Evolutionary conservation across 768 basidiomycete genomes (phyloP), one percentile per base, ranked within the genome.

Genomic region (Fibroporia radiculosa): DNA sequence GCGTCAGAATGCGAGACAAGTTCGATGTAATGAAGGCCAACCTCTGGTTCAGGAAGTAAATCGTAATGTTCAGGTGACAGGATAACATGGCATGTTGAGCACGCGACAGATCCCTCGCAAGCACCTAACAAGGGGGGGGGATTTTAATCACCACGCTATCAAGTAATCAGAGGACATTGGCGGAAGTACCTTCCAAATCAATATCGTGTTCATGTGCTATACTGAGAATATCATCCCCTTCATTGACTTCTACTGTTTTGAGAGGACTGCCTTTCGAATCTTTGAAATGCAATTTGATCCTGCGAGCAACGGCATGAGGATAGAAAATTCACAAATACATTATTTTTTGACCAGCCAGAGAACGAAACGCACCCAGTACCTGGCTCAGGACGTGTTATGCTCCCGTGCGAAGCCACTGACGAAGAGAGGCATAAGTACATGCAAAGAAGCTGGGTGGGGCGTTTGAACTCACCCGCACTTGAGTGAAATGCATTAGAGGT

Each of bases 21-120:
- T 7, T 39, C 11, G 12, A 26, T 22, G 19, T 7, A 8, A 23
- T 19, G 18, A 19, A 24, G 19, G 34, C 38, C 53, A 20, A 58
- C 59, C 54, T 59, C 87, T 3, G 95, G 93, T 58, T 98, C 95
- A 1, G 89, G 84, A 2, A 98, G 74, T 37, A 75, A 61, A 62
- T 97, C 89, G 61, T 93, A 97, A 48, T 82, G 72, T 56, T 92
- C 82, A 18, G 75, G 75, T 20, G 80, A 71, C 43, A 93, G 72
- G 47, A 99, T 90, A 45, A 98, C 78, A 62, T 99, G 95, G 62
- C 95, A 99, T 18, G 95, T 99, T 12, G 95, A 97, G 60, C 95
- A 99, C 13, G 95, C 95, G 38, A 96, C 78, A 1, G 92, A 95
- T 31, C 91, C 87, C 69, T 98, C 95, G 63, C 96, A 99, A 22